A percentile compares a stretch with the other conserved stretches of the same genome.
These are phyloP conservation scores for Phoenix roebelenii DNA, from an alignment of 176 grass and related monocot genomes.

Conservation along the genomic window DNA sequence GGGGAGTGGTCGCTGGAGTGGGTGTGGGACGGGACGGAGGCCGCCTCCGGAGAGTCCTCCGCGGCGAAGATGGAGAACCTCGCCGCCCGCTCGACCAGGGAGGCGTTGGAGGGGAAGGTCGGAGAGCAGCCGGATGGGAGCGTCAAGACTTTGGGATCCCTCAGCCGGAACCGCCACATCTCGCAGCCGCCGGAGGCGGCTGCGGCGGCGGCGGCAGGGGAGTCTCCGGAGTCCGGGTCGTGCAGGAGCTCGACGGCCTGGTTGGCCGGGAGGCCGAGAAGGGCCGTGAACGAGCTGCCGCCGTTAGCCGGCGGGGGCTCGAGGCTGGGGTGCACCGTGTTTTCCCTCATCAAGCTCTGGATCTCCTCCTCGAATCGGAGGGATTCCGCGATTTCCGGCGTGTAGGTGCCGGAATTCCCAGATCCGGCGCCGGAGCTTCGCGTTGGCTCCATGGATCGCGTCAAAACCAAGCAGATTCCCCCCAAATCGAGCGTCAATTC, in stretches of 20 bases:
- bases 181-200: neutral
- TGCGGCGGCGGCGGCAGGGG: neutral
- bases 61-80: slow-evolving; percentile 14
- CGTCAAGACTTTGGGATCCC: neutral
- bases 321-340: neutral
- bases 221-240: neutral
- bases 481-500: too few species aligned
- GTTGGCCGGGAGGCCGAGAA: slow-evolving; percentile 17
- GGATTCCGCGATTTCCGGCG: slow-evolving; percentile 12
- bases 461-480: neutral
- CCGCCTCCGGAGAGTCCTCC: neutral
- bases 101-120: slow-evolving; percentile 8
- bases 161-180: neutral
- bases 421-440: slow-evolving; percentile 12
- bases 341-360: slow-evolving; percentile 1
- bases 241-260: slow-evolving; percentile 21
- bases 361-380: slow-evolving; percentile 20
- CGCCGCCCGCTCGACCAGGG: slow-evolving; percentile 6
- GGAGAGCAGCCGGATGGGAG: neutral
- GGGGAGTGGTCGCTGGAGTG: slow-evolving; percentile 3
- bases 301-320: neutral
- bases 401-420: slow-evolving; percentile 10
- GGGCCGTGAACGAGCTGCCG: slow-evolving; percentile 12
- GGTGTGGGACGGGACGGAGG: neutral
- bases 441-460: slow-evolving; percentile 3